These are phyloP conservation scores for Tricholoma saponaceum DNA, from an alignment of 768 basidiomycete species.

Conservation along the genomic window DNA sequence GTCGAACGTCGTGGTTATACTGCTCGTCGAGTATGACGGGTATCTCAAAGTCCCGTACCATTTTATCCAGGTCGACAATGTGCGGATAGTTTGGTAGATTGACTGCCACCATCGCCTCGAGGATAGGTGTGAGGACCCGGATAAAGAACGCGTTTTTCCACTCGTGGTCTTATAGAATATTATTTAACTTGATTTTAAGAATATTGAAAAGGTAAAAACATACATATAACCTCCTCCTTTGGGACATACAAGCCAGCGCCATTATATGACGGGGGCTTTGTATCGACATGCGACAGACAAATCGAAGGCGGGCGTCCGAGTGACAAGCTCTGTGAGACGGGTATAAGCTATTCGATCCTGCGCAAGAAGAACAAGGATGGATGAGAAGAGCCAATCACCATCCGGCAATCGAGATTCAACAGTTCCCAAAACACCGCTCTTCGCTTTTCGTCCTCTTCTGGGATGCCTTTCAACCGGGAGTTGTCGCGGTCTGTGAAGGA, in stretches of 20 bases:
- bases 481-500: constrained; percentile 57
- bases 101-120: constrained; percentile 53
- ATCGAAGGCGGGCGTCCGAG: constrained; percentile 72
- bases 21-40: constrained; percentile 48
- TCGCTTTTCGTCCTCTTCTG: constrained; percentile 69
- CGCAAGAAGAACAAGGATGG: background rate
- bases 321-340: constrained; percentile 51
- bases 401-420: constrained; percentile 66
- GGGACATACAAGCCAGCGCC: constrained; percentile 45
- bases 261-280: constrained; percentile 47
- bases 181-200: background rate
- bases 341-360: background rate
- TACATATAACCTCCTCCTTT: constrained; percentile 48
- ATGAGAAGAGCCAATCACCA: constrained; percentile 32
- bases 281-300: constrained; percentile 60
- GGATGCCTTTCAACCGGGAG: constrained; percentile 59
- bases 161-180: constrained; percentile 55
- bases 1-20: constrained; percentile 30
- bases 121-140: constrained; percentile 57
- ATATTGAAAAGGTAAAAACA: constrained; percentile 14
- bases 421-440: constrained; percentile 73
- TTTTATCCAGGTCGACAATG: constrained; percentile 50
- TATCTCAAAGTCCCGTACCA: constrained; percentile 51
- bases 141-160: constrained; percentile 70
- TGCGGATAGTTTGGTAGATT: constrained; percentile 47